Evolutionary conservation across 805 yeast genomes (phyloP).

Genomic region (Wickerhamiella cacticola): DNA sequence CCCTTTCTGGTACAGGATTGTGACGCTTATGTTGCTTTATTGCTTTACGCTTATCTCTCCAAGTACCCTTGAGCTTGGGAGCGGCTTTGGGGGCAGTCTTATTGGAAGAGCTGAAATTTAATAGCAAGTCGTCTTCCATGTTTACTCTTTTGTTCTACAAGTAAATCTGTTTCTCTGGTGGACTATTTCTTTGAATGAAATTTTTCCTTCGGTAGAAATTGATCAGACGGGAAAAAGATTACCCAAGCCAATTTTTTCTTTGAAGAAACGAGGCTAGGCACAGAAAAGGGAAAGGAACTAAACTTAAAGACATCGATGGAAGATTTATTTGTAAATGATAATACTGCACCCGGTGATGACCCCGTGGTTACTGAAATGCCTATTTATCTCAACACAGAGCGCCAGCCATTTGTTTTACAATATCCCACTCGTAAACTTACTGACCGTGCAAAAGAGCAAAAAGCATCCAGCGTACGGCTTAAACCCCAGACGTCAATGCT

Average conservation of each 20-base stretch:
- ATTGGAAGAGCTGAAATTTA: constrained; percentile 49
- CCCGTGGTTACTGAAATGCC: constrained; percentile 54
- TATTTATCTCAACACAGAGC: constrained; percentile 32
- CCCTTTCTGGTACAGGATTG: constrained; percentile 3
- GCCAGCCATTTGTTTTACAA: constrained; percentile 39
- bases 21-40: constrained; percentile 9
- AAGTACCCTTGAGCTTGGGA: constrained; percentile 27
- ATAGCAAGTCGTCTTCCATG: constrained; percentile 42
- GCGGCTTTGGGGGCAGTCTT: background rate
- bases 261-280: background rate
- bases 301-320: constrained; percentile 5
- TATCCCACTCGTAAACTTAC: constrained; percentile 41
- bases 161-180: background rate
- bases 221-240: background rate
- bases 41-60: constrained; percentile 27
- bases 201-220: background rate
- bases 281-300: no score
- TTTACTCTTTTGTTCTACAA: background rate
- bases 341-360: constrained; percentile 33
- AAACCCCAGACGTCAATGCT: constrained; percentile 53
- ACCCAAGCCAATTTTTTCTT: background rate
- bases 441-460: constrained; percentile 8
- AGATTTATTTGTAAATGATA: constrained; percentile 8
- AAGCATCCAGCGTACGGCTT: constrained; percentile 37
- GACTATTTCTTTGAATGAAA: background rate